Percentiles rank a stretch among this genome's conserved stretches.
Conservation (phyloP, 768 basidiomycete genomes). For the Coprinopsis marcescibilis region DNA sequence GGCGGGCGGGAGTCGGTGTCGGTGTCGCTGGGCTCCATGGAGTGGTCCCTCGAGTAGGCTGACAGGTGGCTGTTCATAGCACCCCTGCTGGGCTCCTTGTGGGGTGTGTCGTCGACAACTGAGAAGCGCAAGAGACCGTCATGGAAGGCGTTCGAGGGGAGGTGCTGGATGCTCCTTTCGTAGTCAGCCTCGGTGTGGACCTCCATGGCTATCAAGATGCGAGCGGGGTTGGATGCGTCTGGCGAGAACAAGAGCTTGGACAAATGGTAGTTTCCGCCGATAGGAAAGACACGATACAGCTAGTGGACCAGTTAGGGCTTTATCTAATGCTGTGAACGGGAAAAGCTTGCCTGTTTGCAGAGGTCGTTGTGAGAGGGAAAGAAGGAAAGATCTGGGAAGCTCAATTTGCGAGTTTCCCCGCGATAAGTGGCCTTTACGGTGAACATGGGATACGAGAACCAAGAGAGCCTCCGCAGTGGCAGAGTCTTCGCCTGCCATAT, state of each 20-base stretch:
- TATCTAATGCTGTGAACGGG: not conserved
- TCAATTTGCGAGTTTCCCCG: slow-evolving; percentile 61
- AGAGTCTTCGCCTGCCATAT: not conserved
- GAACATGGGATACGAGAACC: slow-evolving; percentile 47
- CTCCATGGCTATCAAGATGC: slow-evolving; percentile 58
- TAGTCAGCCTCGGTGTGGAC: slow-evolving; percentile 59
- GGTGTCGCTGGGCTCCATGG: slow-evolving; percentile 5
- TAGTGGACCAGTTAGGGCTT: slow-evolving; percentile 28
- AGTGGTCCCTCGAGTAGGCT: slow-evolving; percentile 5
- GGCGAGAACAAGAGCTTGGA: slow-evolving; percentile 68
- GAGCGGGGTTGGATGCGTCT: slow-evolving; percentile 43
- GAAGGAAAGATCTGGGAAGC: slow-evolving; percentile 40
- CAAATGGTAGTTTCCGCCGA: slow-evolving; percentile 53
- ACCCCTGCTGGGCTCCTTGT: slow-evolving; percentile 24
- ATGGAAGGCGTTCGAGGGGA: slow-evolving; percentile 46
- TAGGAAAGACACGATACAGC: slow-evolving; percentile 69
- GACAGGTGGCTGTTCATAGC: slow-evolving; percentile 3
- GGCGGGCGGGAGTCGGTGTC: slow-evolving; percentile 9
- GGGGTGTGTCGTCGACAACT: slow-evolving; percentile 46
- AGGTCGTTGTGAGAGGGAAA: slow-evolving; percentile 66
- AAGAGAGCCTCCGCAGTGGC: slow-evolving; percentile 8
- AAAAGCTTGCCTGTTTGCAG: slow-evolving; percentile 49
- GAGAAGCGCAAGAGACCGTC: slow-evolving; percentile 59
- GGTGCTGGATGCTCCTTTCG: slow-evolving; percentile 39
- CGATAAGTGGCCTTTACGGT: slow-evolving; percentile 76